Evolutionary conservation across 192 early-diverging fungal species (phyloP).

Genomic region (Entophlyctis luteolus): DNA sequence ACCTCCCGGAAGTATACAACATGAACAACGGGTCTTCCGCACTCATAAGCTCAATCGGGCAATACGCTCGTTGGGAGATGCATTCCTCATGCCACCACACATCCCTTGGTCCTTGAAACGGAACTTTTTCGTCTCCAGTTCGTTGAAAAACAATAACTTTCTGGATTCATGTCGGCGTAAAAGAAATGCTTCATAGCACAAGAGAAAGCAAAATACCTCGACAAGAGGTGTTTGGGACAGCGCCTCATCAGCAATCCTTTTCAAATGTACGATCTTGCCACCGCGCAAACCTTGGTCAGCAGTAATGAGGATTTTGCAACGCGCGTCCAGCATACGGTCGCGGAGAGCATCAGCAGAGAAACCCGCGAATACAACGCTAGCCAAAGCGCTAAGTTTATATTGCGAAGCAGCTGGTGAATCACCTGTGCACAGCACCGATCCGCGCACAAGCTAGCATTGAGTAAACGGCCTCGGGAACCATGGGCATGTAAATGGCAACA

Average conservation of each 20-base stretch:
- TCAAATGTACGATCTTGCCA: conserved; percentile 81
- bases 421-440: conserved; percentile 82
- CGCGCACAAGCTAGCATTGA: conserved; percentile 94
- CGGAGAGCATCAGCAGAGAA: conserved; percentile 90
- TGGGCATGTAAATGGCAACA: conserved; percentile 96
- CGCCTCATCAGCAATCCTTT: conserved; percentile 92
- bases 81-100: conserved; percentile 93
- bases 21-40: conserved; percentile 93
- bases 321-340: conserved; percentile 84
- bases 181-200: neutral
- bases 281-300: conserved; percentile 93
- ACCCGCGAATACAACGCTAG: conserved; percentile 90
- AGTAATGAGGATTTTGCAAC: conserved; percentile 79
- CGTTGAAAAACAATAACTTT: conserved; percentile 86
- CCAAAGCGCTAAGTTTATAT: neutral
- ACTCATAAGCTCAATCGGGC: conserved; percentile 78
- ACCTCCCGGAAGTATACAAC: conserved; percentile 81
- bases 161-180: neutral
- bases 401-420: neutral
- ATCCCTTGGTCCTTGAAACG: conserved; percentile 72
- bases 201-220: conserved; percentile 31
- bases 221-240: conserved; percentile 73
- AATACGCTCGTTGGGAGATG: conserved; percentile 78
- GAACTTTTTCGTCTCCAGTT: conserved; percentile 74
- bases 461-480: conserved; percentile 85